Conservation (phyloP, 176 grass and related monocot species). For the Oropetium thomaeum region DNA sequence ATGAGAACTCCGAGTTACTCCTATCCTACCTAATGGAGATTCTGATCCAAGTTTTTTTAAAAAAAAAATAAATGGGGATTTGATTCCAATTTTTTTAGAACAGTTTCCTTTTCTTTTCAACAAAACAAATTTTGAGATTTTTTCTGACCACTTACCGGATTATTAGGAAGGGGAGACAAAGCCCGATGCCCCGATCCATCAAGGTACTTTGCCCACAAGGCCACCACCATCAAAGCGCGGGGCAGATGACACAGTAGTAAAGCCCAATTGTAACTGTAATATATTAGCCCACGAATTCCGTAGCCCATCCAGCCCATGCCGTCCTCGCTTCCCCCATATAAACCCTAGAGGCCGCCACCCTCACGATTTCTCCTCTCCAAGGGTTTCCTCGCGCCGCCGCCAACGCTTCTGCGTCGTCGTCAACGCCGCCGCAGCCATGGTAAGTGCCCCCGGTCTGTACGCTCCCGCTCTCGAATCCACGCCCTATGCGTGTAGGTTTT, state of each 20-base stretch:
- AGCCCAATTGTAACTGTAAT: background rate
- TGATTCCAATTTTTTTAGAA: too few species aligned
- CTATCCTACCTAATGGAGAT: background rate
- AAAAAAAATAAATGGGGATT: too few species aligned
- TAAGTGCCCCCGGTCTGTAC: constrained; percentile 15
- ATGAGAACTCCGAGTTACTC: background rate
- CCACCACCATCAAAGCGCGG: too few species aligned
- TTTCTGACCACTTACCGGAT: too few species aligned
- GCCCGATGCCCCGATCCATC: background rate
- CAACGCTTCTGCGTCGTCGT: background rate
- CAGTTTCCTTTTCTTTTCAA: too few species aligned
- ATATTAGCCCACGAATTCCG: background rate
- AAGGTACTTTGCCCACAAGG: background rate
- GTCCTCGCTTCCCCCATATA: constrained; percentile 8
- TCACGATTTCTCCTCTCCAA: constrained; percentile 23
- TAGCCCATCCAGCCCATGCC: background rate
- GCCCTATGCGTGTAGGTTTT: background rate
- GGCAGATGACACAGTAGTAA: too few species aligned
- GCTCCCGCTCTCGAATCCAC: background rate
- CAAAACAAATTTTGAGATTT: too few species aligned
- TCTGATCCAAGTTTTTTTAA: background rate
- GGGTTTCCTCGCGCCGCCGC: constrained; percentile 48
- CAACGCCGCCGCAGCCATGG: constrained; percentile 38
- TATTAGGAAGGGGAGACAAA: too few species aligned
- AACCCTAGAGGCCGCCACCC: background rate